Base-by-base conservation (phyloP, 2,329 filamentous ascomycete genomes). In the Apiospora sp. region DNA sequence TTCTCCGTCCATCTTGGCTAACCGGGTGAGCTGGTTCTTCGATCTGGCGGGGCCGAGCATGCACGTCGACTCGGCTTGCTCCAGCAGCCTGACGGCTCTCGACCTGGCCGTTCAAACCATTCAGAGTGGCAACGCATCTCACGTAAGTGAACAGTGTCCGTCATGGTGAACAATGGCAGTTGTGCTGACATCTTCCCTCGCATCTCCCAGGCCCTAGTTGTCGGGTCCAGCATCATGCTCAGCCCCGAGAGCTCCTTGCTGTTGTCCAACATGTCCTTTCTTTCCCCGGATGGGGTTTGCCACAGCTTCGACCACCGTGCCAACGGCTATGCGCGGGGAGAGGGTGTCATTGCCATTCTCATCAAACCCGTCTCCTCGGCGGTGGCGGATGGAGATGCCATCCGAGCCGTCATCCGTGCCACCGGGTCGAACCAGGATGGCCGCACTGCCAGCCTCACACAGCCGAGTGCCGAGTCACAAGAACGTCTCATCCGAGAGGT, bases 351-450 rank as follows among this genome's bases (percentile, higher is more conserved):
- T 84, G 88, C n/a, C 79, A 6, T 93, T 1, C 76, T 92, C 4
- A 77, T 93, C 67, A 92, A 92, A 79, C 85, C 85, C 1, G 80
- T 92, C 80, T 44, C 76, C 76, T 51, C 79, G 76, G 46, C 46
- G 14, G 46, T 48, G 0, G 81, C 83, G 5, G 87, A 90, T 75
- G 88, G 88, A n/a, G 89, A 92, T 76, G 86, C 86, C 0, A 88
- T 91, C 70, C 84, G 87, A 13, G 86, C 85, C 14, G 83, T 91
- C 27, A 87, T 91, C 71, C 84, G 88, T 19, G 86, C 83, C 5
- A 88, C 85, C 0, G 82, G 82, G 0, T 82, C 87, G 46, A 91
- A 90, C 72, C 84, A 89, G 73, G 90, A 92, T 76, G 91, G 91
- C 4, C 82, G 84, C 24, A 91, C 90, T 0, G 24, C 73, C 79